Evolutionary conservation across 2,329 filamentous ascomycete genomes (phyloP).

Genomic region (Colletotrichum sp.): DNA sequence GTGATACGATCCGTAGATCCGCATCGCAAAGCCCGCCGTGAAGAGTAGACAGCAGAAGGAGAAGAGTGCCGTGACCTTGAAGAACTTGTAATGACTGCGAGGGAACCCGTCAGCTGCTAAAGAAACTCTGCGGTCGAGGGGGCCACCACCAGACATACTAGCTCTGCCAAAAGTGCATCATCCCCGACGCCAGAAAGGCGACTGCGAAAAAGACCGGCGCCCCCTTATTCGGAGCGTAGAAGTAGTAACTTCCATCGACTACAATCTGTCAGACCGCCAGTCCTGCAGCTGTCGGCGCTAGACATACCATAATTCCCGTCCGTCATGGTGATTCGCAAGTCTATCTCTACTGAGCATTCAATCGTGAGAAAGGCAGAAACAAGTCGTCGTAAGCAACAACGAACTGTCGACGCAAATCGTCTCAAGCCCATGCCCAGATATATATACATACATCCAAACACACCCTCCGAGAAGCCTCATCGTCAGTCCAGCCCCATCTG

Average conservation of each 20-base stretch:
- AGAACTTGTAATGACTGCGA: conserved; percentile 59
- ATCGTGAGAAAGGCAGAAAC: neutral
- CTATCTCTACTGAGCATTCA: neutral
- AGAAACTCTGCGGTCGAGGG: neutral
- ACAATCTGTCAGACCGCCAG: neutral
- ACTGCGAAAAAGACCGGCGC: conserved; percentile 52
- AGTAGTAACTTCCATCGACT: conserved; percentile 49
- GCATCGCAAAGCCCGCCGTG: conserved; percentile 57
- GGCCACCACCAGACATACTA: conserved; percentile 35
- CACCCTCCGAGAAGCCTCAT: neutral
- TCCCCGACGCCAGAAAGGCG: conserved; percentile 41
- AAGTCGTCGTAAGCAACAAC: neutral
- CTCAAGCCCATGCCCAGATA: neutral
- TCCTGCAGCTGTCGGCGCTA: neutral
- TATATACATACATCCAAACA: neutral
- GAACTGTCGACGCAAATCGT: neutral
- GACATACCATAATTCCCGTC: conserved; percentile 35
- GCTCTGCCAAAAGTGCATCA: conserved; percentile 46
- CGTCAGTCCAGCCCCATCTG: neutral
- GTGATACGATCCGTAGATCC: conserved; percentile 35
- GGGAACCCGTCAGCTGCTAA: neutral
- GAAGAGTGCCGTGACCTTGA: conserved; percentile 59
- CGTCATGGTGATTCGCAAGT: conserved; percentile 25
- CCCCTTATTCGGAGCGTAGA: conserved; percentile 52
- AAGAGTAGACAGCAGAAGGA: conserved; percentile 60